phyloP scores from a whole-genome alignment of 1,284 basidiomycete species.

The Irpex sp. region DNA sequence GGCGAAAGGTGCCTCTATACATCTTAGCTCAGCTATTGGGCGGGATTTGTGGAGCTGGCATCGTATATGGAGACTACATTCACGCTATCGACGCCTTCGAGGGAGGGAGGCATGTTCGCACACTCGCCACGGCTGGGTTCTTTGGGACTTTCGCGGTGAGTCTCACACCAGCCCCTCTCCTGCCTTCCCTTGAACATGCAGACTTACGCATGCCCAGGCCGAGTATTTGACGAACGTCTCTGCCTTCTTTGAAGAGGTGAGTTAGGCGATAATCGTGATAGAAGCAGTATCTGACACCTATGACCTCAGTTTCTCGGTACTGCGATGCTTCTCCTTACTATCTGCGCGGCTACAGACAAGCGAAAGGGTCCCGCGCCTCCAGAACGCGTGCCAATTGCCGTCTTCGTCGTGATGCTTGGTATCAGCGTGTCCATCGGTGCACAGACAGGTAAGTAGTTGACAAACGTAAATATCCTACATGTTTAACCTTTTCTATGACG shows the following conservation, averaged over 20 bases:
- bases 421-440: constrained; percentile 52
- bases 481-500: not conserved
- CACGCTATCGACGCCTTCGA: constrained; percentile 73
- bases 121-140: constrained; percentile 60
- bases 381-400: constrained; percentile 48
- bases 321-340: constrained; percentile 48
- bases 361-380: constrained; percentile 43
- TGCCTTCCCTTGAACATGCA: not conserved
- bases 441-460: constrained; percentile 41
- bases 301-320: constrained; percentile 49
- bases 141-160: constrained; percentile 73
- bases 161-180: constrained; percentile 1
- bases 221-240: constrained; percentile 56
- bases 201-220: constrained; percentile 31
- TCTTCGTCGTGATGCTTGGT: constrained; percentile 56
- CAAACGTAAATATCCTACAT: not conserved
- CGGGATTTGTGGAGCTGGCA: constrained; percentile 59
- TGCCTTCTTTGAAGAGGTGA: constrained; percentile 59
- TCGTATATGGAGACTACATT: constrained; percentile 76
- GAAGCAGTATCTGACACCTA: constrained; percentile 9
- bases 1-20: constrained; percentile 74
- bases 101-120: constrained; percentile 57
- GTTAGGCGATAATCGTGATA: not conserved
- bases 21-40: constrained; percentile 72
- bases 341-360: constrained; percentile 42